phyloP scores from a whole-genome alignment of 163 green algal species.

The Volvox carteri region DNA sequence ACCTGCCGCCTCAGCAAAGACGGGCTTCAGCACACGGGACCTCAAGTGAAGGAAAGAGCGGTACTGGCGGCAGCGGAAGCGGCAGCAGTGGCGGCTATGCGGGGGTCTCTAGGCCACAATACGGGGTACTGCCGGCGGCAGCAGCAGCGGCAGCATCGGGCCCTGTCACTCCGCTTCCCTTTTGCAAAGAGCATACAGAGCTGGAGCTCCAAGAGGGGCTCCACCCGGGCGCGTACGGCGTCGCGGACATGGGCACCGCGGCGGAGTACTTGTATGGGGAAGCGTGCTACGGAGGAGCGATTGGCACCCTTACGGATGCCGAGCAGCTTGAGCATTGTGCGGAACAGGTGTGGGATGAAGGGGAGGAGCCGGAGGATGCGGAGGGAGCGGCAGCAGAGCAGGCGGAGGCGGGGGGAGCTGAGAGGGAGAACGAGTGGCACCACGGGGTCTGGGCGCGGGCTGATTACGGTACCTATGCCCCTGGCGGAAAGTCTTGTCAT shows the following conservation, averaged over 20 bases:
- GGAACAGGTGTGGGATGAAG: not conserved
- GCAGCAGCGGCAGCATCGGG: not conserved
- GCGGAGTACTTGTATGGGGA: not conserved
- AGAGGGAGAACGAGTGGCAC: not conserved
- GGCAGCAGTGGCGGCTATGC: constrained; percentile 11
- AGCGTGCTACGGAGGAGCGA: not conserved
- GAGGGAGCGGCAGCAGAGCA: not conserved
- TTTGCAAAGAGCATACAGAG: not conserved
- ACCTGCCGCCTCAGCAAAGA: not conserved
- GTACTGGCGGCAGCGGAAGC: not conserved
- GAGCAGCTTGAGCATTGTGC: not conserved
- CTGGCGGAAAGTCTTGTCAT: not conserved
- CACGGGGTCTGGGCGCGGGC: not conserved
- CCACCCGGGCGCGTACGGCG: not conserved
- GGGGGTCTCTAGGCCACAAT: not conserved
- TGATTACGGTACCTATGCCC: not conserved
- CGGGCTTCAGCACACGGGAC: not conserved
- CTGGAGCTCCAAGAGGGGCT: no score
- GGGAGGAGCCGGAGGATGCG: not conserved
- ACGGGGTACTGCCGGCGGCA: not conserved
- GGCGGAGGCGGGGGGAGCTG: not conserved
- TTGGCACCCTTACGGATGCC: not conserved
- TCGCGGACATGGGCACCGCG: not conserved
- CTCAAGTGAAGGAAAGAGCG: not conserved
- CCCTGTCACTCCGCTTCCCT: not conserved